A percentile compares a stretch with the other conserved stretches of the same genome.
These are phyloP conservation scores for Aspergillus mulundensis DNA, from an alignment of 495 filamentous ascomycete species.

Conservation along the genomic window DNA sequence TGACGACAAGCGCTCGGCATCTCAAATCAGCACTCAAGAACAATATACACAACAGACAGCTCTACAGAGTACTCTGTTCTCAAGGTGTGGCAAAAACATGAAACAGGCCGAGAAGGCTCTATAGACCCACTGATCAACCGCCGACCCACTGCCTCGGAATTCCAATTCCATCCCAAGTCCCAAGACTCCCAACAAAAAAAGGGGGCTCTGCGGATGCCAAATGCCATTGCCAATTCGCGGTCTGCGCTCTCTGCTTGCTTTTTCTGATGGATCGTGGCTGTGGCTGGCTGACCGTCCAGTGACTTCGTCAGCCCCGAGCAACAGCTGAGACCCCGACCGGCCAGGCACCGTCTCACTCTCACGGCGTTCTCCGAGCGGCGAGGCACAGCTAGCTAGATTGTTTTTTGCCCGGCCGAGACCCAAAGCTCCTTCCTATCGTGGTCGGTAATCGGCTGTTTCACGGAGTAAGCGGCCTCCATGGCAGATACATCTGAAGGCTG, in stretches of 20 bases:
- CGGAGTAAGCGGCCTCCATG: no score
- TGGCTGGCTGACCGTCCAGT: background rate
- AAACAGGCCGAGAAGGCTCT: background rate
- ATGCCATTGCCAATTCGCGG: background rate
- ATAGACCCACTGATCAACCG: constrained; percentile 13
- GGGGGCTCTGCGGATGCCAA: background rate
- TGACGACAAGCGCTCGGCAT: background rate
- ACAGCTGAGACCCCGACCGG: background rate
- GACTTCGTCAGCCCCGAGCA: background rate
- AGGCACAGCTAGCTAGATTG: no score
- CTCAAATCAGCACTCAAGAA: background rate
- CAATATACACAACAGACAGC: no score
- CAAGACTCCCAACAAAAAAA: background rate
- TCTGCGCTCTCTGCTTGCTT: background rate
- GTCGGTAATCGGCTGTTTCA: no score
- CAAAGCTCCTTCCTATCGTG: no score
- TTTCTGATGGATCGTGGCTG: background rate
- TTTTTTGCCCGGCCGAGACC: no score
- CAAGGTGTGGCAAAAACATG: background rate
- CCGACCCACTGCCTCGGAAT: constrained; percentile 6
- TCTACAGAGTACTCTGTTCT: no score
- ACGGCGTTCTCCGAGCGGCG: background rate
- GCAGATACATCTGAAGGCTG: no score
- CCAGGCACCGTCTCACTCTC: background rate
- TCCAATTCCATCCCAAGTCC: background rate